Conservation (phyloP, 2,329 filamentous ascomycete genomes). For the Paecilomyces variotii region DNA sequence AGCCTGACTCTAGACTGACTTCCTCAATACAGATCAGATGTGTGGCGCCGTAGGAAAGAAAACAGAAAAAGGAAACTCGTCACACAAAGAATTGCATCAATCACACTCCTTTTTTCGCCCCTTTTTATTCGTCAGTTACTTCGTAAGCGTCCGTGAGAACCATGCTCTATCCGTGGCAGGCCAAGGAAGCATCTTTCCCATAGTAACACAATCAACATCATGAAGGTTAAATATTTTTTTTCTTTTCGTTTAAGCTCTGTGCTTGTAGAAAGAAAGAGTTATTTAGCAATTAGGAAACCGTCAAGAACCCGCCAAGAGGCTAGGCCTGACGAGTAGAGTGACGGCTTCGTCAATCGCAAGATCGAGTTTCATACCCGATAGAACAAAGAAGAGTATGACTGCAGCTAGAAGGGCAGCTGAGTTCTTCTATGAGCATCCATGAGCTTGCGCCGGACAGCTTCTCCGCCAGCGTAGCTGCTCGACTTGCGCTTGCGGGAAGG, state of each 20-base stretch:
- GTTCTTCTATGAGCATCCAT: slow-evolving; percentile 35
- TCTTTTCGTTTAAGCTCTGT: not conserved
- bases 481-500: slow-evolving; percentile 34
- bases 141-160: not conserved
- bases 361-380: not conserved
- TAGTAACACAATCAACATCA: not conserved
- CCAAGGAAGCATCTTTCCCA: not conserved
- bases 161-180: not conserved
- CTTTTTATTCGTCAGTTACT: not conserved
- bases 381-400: not conserved
- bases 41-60: not conserved
- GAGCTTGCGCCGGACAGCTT: slow-evolving; percentile 36
- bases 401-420: slow-evolving; percentile 28
- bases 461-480: slow-evolving; percentile 29
- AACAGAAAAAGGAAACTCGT: not conserved
- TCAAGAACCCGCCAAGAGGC: not conserved
- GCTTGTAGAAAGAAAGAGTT: not conserved
- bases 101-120: not conserved
- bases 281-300: not conserved
- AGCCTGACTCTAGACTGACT: not conserved
- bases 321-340: not conserved
- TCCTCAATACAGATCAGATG: not conserved
- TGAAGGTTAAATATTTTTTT: not conserved
- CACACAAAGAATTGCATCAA: not conserved
- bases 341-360: not conserved